Evolutionary conservation across 75 land plant species (phyloP).

Genomic region (Gnetum montanum): DNA sequence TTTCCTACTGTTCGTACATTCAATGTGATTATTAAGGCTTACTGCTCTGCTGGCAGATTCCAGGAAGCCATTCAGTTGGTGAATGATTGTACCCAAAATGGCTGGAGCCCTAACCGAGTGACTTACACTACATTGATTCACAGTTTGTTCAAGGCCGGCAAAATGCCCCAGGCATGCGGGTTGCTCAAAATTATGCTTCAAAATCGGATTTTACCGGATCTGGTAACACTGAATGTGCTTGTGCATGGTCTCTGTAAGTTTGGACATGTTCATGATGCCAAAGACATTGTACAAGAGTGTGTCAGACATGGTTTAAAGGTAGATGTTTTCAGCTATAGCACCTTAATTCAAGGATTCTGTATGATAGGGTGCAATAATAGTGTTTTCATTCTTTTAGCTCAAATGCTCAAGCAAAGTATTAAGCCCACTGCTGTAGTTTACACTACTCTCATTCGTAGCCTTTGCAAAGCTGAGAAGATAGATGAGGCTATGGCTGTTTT

Average conservation of each 20-base stretch:
- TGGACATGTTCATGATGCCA: constrained; percentile 6
- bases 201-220: neutral
- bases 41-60: constrained; percentile 32
- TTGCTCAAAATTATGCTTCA: constrained; percentile 4
- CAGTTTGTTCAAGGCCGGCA: constrained; percentile 13
- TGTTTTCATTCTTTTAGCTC: constrained; percentile 8
- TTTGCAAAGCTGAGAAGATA: constrained; percentile 13
- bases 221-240: constrained; percentile 10
- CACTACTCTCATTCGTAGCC: constrained; percentile 10
- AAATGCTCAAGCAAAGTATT: constrained; percentile 7
- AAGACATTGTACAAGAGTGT: constrained; percentile 4
- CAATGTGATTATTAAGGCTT: constrained; percentile 44
- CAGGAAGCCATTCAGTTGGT: constrained; percentile 33
- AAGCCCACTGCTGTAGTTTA: constrained; percentile 9
- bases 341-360: constrained; percentile 13
- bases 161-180: constrained; percentile 1
- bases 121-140: constrained; percentile 10
- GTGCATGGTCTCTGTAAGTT: constrained; percentile 10
- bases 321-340: constrained; percentile 11
- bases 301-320: neutral
- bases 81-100: constrained; percentile 22
- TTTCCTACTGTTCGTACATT: constrained; percentile 36
- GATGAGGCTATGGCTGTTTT: constrained; percentile 6
- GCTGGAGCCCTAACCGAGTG: constrained; percentile 21
- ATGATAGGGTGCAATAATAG: neutral